Evolutionary conservation across 768 basidiomycete genomes (phyloP).

Genomic region (Serpula lacrymans): DNA sequence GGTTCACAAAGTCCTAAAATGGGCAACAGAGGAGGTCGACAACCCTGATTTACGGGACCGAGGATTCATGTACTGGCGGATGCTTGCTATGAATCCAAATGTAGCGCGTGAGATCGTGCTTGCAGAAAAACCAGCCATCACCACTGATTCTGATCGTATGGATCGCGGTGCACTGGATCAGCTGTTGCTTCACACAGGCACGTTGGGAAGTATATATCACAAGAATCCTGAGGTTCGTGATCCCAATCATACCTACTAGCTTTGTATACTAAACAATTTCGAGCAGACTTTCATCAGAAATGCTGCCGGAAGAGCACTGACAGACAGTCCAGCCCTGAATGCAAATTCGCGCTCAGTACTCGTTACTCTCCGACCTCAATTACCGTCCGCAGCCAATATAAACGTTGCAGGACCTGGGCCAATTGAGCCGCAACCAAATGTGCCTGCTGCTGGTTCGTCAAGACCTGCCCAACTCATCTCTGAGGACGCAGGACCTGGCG

Average conservation of each 20-base stretch:
- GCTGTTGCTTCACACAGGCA: slow-evolving; percentile 88
- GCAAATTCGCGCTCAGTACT: slow-evolving; percentile 70
- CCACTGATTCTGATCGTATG: slow-evolving; percentile 98
- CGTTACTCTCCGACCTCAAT: slow-evolving; percentile 54
- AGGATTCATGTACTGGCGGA: slow-evolving; percentile 99
- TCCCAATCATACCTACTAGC: background rate
- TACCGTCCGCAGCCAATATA: slow-evolving; percentile 40
- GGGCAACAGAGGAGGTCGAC: slow-evolving; percentile 96
- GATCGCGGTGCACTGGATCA: slow-evolving; percentile 96
- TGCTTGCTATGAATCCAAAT: slow-evolving; percentile 89
- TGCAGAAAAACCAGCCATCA: slow-evolving; percentile 91
- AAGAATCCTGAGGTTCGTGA: slow-evolving; percentile 85
- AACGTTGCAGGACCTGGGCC: slow-evolving; percentile 56
- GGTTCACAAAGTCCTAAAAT: slow-evolving; percentile 93
- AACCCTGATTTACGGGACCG: slow-evolving; percentile 97
- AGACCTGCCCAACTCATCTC: slow-evolving; percentile 34
- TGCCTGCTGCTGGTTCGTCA: slow-evolving; percentile 16
- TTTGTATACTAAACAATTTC: slow-evolving; percentile 1
- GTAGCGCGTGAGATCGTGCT: slow-evolving; percentile 89
- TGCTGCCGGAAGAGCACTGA: slow-evolving; percentile 76
- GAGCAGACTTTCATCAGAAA: slow-evolving; percentile 88
- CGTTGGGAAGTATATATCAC: slow-evolving; percentile 94
- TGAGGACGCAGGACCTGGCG: slow-evolving; percentile 14
- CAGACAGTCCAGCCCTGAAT: slow-evolving; percentile 89
- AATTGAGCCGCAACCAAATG: slow-evolving; percentile 28